Evolutionary conservation across 768 basidiomycete genomes (phyloP).

Genomic region (Boletus vermiculosoides): DNA sequence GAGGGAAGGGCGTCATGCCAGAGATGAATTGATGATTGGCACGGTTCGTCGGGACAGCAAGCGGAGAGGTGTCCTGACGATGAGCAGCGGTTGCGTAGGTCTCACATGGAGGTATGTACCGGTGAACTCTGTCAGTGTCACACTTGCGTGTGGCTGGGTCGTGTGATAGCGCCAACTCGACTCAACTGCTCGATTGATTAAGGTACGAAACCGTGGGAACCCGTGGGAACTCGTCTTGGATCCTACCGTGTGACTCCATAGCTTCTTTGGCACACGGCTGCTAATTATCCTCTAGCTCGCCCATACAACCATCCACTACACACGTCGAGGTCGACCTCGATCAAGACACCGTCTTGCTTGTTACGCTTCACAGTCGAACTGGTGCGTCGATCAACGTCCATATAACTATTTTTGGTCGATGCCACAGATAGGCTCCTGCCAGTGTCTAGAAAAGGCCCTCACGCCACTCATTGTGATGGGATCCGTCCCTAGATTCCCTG

Average conservation of each 20-base stretch:
- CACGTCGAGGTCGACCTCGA: no score
- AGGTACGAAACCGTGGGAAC: not conserved
- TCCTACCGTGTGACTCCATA: no score
- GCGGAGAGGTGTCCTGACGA: conserved; percentile 9
- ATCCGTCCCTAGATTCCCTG: not conserved
- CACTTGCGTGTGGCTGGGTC: not conserved
- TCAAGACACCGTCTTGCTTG: no score
- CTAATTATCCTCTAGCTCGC: no score
- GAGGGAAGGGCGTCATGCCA: not conserved
- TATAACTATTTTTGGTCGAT: conserved; percentile 15
- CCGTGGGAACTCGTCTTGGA: no score
- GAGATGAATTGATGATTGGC: no score
- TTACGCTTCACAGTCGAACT: no score
- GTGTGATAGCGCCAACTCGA: not conserved
- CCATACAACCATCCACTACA: no score
- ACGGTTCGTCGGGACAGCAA: not conserved
- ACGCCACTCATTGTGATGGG: not conserved
- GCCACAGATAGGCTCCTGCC: conserved; percentile 8
- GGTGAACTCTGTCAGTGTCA: conserved; percentile 23
- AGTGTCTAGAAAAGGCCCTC: not conserved
- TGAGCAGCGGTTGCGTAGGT: not conserved
- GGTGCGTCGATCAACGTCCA: not conserved
- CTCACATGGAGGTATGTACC: not conserved
- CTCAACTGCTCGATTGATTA: not conserved
- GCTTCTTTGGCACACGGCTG: no score